Percentiles rank a stretch among this genome's conserved stretches.
phyloP scores from a whole-genome alignment of 192 early-diverging fungal genomes.

The Podila minutissima region DNA sequence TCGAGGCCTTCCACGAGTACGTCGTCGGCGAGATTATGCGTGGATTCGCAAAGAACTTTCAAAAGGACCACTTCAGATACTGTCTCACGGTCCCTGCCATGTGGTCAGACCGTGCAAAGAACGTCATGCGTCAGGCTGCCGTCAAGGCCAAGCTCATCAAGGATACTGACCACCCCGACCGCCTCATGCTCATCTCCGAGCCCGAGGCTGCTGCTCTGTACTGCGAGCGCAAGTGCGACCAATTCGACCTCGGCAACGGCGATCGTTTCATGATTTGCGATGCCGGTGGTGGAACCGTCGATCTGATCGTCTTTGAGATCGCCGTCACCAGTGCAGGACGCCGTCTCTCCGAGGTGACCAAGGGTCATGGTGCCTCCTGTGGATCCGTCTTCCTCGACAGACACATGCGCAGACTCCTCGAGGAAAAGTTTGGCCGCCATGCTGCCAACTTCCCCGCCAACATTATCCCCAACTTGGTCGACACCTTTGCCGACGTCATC shows the following conservation, averaged over 20 bases:
- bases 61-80: constrained; percentile 48
- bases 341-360: constrained; percentile 53
- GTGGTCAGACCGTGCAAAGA: constrained; percentile 43
- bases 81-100: constrained; percentile 14
- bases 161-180: constrained; percentile 33
- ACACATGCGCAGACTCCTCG: constrained; percentile 39
- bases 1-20: constrained; percentile 46
- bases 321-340: constrained; percentile 24
- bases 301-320: constrained; percentile 59
- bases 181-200: constrained; percentile 51
- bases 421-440: constrained; percentile 43
- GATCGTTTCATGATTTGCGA: constrained; percentile 58
- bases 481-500: constrained; percentile 51
- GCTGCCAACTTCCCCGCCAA: constrained; percentile 38
- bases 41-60: constrained; percentile 52
- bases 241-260: constrained; percentile 31
- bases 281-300: constrained; percentile 59
- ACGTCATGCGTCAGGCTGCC: constrained; percentile 46
- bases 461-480: constrained; percentile 47
- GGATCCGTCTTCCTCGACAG: constrained; percentile 55
- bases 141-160: constrained; percentile 43
- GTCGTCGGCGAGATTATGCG: constrained; percentile 47
- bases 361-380: constrained; percentile 51
- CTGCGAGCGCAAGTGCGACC: constrained; percentile 53
- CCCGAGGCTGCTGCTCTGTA: constrained; percentile 55